Evolutionary conservation across 2,329 filamentous ascomycete species (phyloP).

Genomic region (Stemphylium lycopersici): DNA sequence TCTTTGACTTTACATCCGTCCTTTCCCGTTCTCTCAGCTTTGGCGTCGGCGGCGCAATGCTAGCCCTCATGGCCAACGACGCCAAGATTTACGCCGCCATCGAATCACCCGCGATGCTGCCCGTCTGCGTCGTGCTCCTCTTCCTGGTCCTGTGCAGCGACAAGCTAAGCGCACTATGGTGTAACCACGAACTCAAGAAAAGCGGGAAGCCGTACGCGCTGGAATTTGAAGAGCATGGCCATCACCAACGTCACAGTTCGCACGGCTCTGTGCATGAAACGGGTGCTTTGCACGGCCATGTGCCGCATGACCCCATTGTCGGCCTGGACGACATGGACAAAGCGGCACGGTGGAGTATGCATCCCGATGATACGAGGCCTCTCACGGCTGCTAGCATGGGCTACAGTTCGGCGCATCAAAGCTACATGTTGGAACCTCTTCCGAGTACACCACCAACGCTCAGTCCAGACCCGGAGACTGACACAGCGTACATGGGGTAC

Average conservation of each 20-base stretch:
- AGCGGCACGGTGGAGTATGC: conserved; percentile 11
- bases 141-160: conserved; percentile 41
- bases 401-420: conserved; percentile 20
- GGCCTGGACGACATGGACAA: conserved; percentile 3
- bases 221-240: conserved; percentile 39
- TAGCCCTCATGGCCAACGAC: conserved; percentile 38
- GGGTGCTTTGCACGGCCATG: neutral
- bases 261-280: conserved; percentile 20
- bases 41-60: conserved; percentile 33
- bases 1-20: conserved; percentile 50
- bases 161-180: conserved; percentile 37
- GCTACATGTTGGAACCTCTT: conserved; percentile 26
- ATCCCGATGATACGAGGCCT: conserved; percentile 8
- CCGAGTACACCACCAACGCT: conserved; percentile 21
- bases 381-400: conserved; percentile 20
- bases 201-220: conserved; percentile 40
- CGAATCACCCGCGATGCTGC: conserved; percentile 41
- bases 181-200: conserved; percentile 38
- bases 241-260: conserved; percentile 16
- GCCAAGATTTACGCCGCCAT: conserved; percentile 34
- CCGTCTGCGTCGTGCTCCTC: conserved; percentile 44
- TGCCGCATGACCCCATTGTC: neutral
- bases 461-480: conserved; percentile 10
- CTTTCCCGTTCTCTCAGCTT: conserved; percentile 37
- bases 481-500: conserved; percentile 2